phyloP scores from a whole-genome alignment of 2,329 filamentous ascomycete species.

The Trichoderma oligosporum region DNA sequence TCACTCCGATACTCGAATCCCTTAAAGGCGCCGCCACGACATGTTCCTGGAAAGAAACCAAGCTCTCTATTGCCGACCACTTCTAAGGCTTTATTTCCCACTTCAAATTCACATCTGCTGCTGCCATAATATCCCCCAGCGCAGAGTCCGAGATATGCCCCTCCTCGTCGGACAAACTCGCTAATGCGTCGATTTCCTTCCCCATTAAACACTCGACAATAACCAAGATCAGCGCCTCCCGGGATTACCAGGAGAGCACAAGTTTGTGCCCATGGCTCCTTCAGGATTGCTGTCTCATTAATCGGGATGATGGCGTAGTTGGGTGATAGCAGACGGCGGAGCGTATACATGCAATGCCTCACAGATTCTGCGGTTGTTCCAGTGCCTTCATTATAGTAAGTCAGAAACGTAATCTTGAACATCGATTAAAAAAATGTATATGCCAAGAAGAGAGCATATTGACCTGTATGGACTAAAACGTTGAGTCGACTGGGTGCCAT shows the following conservation, averaged over 20 bases:
- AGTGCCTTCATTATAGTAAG: slow-evolving; percentile 53
- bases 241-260: slow-evolving; percentile 90
- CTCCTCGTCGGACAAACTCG: slow-evolving; percentile 81
- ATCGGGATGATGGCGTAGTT: slow-evolving; percentile 92
- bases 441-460: slow-evolving; percentile 24
- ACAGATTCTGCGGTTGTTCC: slow-evolving; percentile 87
- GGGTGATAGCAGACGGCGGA: slow-evolving; percentile 79
- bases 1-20: slow-evolving; percentile 93
- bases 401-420: too few species aligned
- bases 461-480: slow-evolving; percentile 88
- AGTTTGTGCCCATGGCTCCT: slow-evolving; percentile 84
- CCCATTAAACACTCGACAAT: slow-evolving; percentile 84
- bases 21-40: slow-evolving; percentile 79
- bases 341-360: slow-evolving; percentile 79
- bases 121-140: slow-evolving; percentile 91
- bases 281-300: slow-evolving; percentile 71
- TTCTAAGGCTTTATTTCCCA: slow-evolving; percentile 71
- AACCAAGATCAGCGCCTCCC: slow-evolving; percentile 89
- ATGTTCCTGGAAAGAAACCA: slow-evolving; percentile 81
- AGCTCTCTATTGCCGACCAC: slow-evolving; percentile 83
- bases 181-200: slow-evolving; percentile 78
- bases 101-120: slow-evolving; percentile 82
- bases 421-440: neutral
- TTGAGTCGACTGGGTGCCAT: slow-evolving; percentile 76
- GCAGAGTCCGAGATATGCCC: slow-evolving; percentile 85